Evolutionary conservation across 805 yeast species (phyloP).

Genomic region (Cyberlindnera americana): DNA sequence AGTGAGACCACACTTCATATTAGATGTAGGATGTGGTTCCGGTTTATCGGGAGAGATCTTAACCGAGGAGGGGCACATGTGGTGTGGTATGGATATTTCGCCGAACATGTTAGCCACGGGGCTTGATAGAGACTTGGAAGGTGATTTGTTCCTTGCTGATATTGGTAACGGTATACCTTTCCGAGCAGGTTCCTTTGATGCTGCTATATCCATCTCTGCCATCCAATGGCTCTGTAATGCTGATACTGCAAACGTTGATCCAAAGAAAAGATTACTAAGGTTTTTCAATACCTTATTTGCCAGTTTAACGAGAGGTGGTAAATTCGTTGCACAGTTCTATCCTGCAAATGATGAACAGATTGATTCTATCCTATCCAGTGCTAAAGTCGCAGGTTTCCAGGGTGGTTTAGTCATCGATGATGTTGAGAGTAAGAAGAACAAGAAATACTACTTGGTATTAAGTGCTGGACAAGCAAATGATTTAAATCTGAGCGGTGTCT

Average conservation of each 20-base stretch:
- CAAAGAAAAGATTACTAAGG: conserved; percentile 70
- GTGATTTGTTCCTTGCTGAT: conserved; percentile 88
- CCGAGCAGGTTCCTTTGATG: conserved; percentile 94
- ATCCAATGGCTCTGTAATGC: conserved; percentile 99
- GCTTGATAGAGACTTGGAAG: conserved; percentile 86
- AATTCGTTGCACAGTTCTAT: conserved; percentile 95
- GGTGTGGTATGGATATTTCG: conserved; percentile 97
- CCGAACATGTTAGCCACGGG: conserved; percentile 96
- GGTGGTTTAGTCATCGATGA: conserved; percentile 95
- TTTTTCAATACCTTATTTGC: conserved; percentile 90
- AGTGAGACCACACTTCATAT: conserved; percentile 51
- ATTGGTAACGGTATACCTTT: conserved; percentile 94
- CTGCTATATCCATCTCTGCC: conserved; percentile 91
- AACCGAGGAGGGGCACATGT: conserved; percentile 87
- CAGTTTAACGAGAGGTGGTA: conserved; percentile 86
- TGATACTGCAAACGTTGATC: conserved; percentile 77
- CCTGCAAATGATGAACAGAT: conserved; percentile 88
- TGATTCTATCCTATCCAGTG: conserved; percentile 72
- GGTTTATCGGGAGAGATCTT: conserved; percentile 93
- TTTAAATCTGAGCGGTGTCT: conserved; percentile 75
- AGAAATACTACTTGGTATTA: conserved; percentile 84
- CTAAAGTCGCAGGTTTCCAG: conserved; percentile 91
- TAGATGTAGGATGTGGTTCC: conserved; percentile 97
- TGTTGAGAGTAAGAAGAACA: conserved; percentile 87
- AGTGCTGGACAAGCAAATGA: conserved; percentile 77